Evolutionary conservation across 305 asterid species (phyloP).

Genomic region (Fraxinus latifolia): DNA sequence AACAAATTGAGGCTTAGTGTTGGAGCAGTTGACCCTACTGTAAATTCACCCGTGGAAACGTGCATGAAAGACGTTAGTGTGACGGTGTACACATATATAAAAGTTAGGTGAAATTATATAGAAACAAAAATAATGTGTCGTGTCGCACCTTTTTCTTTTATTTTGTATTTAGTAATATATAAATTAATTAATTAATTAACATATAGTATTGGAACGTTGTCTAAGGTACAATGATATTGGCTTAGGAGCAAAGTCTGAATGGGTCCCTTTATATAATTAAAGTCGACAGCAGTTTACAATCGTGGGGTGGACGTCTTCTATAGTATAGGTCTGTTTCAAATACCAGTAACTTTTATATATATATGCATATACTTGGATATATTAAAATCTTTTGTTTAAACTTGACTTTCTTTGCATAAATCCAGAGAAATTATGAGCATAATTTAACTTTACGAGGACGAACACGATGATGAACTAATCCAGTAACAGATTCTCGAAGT

Average conservation of each 20-base stretch:
- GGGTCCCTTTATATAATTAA: conserved; percentile 65
- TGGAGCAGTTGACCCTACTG: too few species aligned
- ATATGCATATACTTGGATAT: neutral
- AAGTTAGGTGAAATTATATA: conserved; percentile 31
- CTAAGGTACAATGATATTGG: conserved; percentile 68
- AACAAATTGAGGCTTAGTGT: too few species aligned
- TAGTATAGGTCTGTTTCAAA: conserved; percentile 25
- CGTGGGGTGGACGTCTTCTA: conserved; percentile 46
- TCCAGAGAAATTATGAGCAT: neutral
- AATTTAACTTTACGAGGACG: neutral
- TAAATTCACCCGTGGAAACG: conserved; percentile 22
- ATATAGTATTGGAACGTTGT: conserved; percentile 17
- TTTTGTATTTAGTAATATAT: neutral
- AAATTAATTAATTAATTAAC: neutral
- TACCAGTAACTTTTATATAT: conserved; percentile 1
- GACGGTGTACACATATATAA: conserved; percentile 7
- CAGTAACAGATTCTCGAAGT: neutral
- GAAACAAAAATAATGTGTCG: neutral
- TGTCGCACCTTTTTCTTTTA: neutral
- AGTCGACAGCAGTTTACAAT: conserved; percentile 39
- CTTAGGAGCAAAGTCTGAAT: conserved; percentile 59
- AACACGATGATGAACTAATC: neutral
- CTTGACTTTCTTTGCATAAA: neutral
- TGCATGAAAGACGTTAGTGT: conserved; percentile 43
- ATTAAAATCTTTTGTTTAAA: neutral